phyloP scores from a whole-genome alignment of 495 filamentous ascomycete species.

The Talaromyces wortmannii region DNA sequence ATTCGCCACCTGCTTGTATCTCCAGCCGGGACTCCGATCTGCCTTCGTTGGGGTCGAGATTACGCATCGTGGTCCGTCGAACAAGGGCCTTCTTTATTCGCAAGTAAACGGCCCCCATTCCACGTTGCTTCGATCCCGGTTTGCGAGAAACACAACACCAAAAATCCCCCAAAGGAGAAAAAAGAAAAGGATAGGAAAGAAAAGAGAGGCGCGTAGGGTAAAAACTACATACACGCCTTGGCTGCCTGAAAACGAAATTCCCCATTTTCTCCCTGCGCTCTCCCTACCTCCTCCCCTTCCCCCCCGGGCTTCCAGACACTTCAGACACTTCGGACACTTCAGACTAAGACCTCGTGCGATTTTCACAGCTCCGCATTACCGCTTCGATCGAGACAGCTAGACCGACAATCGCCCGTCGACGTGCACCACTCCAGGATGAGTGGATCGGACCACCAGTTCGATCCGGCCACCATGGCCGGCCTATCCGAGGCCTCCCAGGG shows the following conservation, averaged over 20 bases:
- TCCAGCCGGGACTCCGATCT: neutral
- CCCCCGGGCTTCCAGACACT: neutral
- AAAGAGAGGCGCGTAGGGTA: no score
- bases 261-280: neutral
- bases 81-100: slow-evolving; percentile 29
- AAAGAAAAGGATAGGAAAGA: no score
- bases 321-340: neutral
- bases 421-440: slow-evolving; percentile 17
- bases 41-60: slow-evolving; percentile 4
- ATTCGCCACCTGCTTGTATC: neutral
- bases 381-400: neutral
- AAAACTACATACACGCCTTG: neutral
- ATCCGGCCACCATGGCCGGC: slow-evolving; percentile 33
- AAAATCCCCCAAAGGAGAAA: no score
- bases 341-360: neutral
- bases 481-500: slow-evolving; percentile 27
- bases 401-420: neutral
- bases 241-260: neutral
- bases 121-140: slow-evolving; percentile 1
- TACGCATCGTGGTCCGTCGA: slow-evolving; percentile 28
- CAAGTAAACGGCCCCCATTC: slow-evolving; percentile 26
- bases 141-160: neutral
- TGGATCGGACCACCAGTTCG: slow-evolving; percentile 24
- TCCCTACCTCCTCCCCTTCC: neutral
- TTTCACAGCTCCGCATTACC: neutral